Percentiles rank a stretch among this genome's conserved stretches.
phyloP scores from a whole-genome alignment of 148 eudicot genomes.

The Vaccinium corymbosum region DNA sequence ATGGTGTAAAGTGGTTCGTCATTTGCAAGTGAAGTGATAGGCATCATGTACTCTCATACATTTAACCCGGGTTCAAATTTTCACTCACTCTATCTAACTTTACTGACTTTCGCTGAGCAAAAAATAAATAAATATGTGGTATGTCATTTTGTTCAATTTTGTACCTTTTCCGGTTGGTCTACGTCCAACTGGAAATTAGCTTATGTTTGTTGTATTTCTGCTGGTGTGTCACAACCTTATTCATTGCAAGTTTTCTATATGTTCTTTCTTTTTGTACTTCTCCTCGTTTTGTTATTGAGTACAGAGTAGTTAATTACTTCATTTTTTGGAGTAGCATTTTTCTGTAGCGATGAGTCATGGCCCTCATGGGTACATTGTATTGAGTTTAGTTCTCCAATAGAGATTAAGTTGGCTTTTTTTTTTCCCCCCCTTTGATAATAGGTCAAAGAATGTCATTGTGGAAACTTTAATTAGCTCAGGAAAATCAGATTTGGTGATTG shows the following conservation, averaged over 20 bases:
- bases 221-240: background rate
- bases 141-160: background rate
- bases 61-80: too few relatives aligned
- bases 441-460: background rate
- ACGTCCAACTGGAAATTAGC: background rate
- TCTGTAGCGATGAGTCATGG: background rate
- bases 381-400: background rate
- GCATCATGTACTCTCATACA: too few relatives aligned
- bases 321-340: too few relatives aligned
- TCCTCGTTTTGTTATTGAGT: background rate
- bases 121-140: too few relatives aligned
- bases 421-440: background rate
- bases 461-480: background rate
- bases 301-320: background rate
- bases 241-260: background rate
- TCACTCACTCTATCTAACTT: too few relatives aligned
- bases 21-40: background rate
- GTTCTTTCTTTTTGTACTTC: background rate
- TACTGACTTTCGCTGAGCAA: too few relatives aligned
- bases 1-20: background rate
- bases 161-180: background rate
- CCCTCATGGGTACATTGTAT: background rate
- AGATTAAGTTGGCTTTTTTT: background rate
- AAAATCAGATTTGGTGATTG: background rate
- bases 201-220: background rate